Percentiles rank a stretch among this genome's conserved stretches.
Conservation (phyloP, 345 rosid species). For the Pelargonium nanum region DNA sequence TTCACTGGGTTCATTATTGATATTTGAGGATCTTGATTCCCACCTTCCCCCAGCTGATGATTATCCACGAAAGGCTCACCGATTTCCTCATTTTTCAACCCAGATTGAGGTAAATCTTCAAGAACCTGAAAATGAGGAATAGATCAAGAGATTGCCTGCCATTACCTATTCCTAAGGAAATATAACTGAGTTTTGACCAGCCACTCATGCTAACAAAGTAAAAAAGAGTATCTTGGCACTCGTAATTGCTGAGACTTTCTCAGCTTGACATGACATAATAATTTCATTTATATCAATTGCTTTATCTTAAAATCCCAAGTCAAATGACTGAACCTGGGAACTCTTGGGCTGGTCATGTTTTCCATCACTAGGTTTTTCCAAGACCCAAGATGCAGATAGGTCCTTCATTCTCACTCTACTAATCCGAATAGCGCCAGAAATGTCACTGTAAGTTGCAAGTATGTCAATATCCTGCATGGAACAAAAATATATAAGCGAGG, state of each 20-base stretch:
- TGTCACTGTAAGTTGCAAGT: conserved; percentile 74
- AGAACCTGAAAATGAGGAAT: conserved; percentile 12
- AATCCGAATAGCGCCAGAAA: conserved; percentile 45
- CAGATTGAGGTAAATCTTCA: conserved; percentile 27
- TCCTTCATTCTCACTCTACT: conserved; percentile 72
- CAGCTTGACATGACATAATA: no score
- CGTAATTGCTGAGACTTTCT: no score
- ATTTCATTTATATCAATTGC: no score
- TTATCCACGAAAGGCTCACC: conserved; percentile 17
- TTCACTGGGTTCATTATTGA: conserved; percentile 56
- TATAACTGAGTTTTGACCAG: no score
- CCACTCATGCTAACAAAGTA: no score
- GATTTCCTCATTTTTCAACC: conserved; percentile 21
- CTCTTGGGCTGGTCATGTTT: conserved; percentile 23
- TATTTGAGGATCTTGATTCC: conserved; percentile 17
- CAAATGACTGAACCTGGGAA: conserved; percentile 34
- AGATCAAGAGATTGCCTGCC: conserved; percentile 3
- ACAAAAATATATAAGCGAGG: conserved; percentile 18
- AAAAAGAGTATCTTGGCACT: no score
- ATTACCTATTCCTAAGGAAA: conserved; percentile 18
- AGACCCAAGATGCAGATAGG: conserved; percentile 85
- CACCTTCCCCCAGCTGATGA: conserved; percentile 22
- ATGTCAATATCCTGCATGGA: conserved; percentile 73
- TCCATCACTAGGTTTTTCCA: conserved; percentile 49
- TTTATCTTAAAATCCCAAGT: background rate